Conservation (phyloP, 2,329 filamentous ascomycete genomes). For the Monosporascus sp. region DNA sequence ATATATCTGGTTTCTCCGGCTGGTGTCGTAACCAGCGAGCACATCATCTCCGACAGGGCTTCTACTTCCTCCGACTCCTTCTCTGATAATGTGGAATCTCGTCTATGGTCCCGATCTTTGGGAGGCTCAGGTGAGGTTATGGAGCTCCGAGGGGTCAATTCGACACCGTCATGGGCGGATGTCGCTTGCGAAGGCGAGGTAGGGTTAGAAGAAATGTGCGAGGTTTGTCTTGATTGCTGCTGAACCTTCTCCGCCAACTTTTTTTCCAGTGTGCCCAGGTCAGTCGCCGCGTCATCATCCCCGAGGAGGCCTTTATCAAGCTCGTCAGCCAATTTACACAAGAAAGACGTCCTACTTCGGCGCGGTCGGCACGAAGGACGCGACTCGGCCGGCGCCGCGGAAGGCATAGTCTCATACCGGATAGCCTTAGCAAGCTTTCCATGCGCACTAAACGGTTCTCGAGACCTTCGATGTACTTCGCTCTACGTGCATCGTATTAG, state of each 20-base stretch:
- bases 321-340: neutral
- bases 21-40: slow-evolving; percentile 91
- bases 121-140: slow-evolving; percentile 46
- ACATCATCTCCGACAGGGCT: slow-evolving; percentile 96
- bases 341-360: neutral
- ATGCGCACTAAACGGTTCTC: slow-evolving; percentile 94
- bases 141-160: slow-evolving; percentile 48
- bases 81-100: slow-evolving; percentile 33
- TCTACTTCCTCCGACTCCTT: slow-evolving; percentile 67
- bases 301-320: slow-evolving; percentile 59
- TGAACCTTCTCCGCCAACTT: slow-evolving; percentile 53
- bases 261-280: slow-evolving; percentile 83
- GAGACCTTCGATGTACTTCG: slow-evolving; percentile 95
- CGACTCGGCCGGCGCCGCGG: neutral
- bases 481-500: slow-evolving; percentile 43
- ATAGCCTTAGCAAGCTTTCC: slow-evolving; percentile 84
- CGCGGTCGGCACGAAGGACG: slow-evolving; percentile 15
- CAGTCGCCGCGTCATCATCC: slow-evolving; percentile 81
- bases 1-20: slow-evolving; percentile 94
- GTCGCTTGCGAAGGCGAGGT: slow-evolving; percentile 45
- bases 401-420: slow-evolving; percentile 43
- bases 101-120: slow-evolving; percentile 34
- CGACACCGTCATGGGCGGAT: slow-evolving; percentile 35
- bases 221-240: slow-evolving; percentile 44
- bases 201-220: slow-evolving; percentile 42